Evolutionary conservation across 352 stramenopile species (phyloP).

Genomic region (Globisporangium barbulae): DNA sequence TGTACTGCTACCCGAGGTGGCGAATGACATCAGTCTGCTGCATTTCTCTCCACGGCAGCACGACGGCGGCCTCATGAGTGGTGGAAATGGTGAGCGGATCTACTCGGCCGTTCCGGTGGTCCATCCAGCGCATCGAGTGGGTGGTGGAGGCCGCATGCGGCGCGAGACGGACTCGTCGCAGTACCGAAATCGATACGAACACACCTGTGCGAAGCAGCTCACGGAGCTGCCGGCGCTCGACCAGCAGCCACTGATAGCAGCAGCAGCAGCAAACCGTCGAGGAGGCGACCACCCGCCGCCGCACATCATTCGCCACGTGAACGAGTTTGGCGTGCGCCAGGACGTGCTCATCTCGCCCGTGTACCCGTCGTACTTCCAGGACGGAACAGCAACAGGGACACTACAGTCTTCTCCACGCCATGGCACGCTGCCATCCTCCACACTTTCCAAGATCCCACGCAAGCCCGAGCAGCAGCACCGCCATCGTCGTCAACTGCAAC

Average conservation of each 20-base stretch:
- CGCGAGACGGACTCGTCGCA: neutral
- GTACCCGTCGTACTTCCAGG: slow-evolving; percentile 47
- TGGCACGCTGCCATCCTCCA: neutral
- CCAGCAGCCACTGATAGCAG: neutral
- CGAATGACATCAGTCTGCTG: slow-evolving; percentile 22
- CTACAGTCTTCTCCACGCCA: neutral
- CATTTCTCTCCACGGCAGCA: slow-evolving; percentile 4
- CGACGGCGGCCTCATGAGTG: neutral
- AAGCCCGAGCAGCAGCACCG: slow-evolving; percentile 1
- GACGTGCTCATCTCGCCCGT: slow-evolving; percentile 55
- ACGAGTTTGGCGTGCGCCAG: slow-evolving; percentile 61
- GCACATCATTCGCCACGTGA: slow-evolving; percentile 60
- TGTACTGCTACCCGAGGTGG: slow-evolving; percentile 44
- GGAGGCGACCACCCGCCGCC: slow-evolving; percentile 5
- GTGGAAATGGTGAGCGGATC: neutral
- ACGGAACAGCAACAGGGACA: neutral
- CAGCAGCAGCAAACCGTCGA: neutral
- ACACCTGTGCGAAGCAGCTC: slow-evolving; percentile 1
- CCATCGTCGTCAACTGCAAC: slow-evolving; percentile 11
- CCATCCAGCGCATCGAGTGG: slow-evolving; percentile 1
- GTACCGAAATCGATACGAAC: slow-evolving; percentile 6
- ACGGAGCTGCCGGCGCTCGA: slow-evolving; percentile 9
- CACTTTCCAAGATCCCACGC: neutral
- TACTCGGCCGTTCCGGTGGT: slow-evolving; percentile 1
- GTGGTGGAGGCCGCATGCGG: neutral